These are phyloP conservation scores for Lactarius sanguifluus DNA, from an alignment of 768 basidiomycete genomes.

Conservation along the genomic window DNA sequence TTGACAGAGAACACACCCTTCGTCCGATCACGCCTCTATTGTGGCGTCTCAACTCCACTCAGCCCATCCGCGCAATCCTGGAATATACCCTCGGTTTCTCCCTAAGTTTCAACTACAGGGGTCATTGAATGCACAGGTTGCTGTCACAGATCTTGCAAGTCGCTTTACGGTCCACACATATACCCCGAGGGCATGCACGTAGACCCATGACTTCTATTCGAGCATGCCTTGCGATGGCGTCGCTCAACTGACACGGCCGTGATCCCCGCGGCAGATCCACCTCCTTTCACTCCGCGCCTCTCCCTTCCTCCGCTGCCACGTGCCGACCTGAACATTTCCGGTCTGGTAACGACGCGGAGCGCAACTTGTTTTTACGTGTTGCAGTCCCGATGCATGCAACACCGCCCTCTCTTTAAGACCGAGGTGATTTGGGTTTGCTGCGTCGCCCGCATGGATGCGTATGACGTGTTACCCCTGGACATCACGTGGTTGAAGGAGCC, in stretches of 20 bases:
- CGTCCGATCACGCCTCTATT: slow-evolving; percentile 11
- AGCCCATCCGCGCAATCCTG: neutral
- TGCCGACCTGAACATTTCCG: neutral
- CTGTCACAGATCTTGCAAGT: neutral
- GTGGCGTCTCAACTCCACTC: neutral
- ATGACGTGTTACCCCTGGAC: neutral
- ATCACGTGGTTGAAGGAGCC: slow-evolving; percentile 1
- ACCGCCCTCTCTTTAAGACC: slow-evolving; percentile 11
- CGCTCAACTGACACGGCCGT: neutral
- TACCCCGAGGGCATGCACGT: neutral
- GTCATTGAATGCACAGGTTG: neutral
- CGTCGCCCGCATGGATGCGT: neutral
- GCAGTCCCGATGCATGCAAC: slow-evolving; percentile 17
- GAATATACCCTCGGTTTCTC: neutral
- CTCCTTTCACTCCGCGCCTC: slow-evolving; percentile 12
- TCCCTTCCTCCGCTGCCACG: neutral
- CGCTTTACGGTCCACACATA: neutral
- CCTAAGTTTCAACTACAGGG: neutral
- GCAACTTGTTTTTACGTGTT: neutral
- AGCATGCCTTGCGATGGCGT: neutral
- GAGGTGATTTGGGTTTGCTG: slow-evolving; percentile 13
- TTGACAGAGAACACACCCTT: neutral
- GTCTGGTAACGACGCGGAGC: slow-evolving; percentile 3
- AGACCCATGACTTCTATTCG: neutral
- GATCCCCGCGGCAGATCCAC: slow-evolving; percentile 14